Percentiles rank a stretch among this genome's conserved stretches.
Conservation (phyloP, 306 rosid species). For the Sicyos baderoa region DNA sequence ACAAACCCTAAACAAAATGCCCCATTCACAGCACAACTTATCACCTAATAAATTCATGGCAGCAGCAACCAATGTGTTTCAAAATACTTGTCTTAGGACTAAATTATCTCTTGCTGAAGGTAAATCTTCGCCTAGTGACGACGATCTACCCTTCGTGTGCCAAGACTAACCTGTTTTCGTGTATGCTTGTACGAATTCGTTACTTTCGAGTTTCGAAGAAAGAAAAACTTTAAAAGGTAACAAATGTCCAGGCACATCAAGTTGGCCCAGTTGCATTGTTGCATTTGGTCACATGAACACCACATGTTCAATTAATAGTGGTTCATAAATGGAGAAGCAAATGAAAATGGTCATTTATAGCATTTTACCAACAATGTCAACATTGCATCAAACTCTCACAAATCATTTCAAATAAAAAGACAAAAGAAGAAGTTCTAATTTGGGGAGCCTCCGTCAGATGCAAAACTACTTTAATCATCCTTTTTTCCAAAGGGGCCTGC, state of each 20-base stretch:
- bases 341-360: slow-evolving; percentile 15
- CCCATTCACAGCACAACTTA: background rate
- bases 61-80: too few species aligned
- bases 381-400: background rate
- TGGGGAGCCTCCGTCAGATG: slow-evolving; percentile 1
- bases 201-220: background rate
- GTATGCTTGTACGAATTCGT: background rate
- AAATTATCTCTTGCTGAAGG: too few species aligned
- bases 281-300: slow-evolving; percentile 10
- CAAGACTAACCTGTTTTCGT: background rate
- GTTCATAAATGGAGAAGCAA: slow-evolving; percentile 12
- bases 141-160: too few species aligned
- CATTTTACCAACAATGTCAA: slow-evolving; percentile 20
- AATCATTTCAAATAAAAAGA: slow-evolving; percentile 4
- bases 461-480: background rate
- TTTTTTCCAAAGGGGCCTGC: background rate
- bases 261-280: background rate
- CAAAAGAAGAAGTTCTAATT: background rate
- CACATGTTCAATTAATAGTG: slow-evolving; percentile 14
- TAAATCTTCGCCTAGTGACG: too few species aligned
- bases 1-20: background rate
- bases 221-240: background rate
- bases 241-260: background rate
- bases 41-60: too few species aligned
- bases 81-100: too few species aligned